These are phyloP conservation scores for Neoarthrinium moseri DNA, from an alignment of 2,329 filamentous ascomycete species.

Conservation along the genomic window DNA sequence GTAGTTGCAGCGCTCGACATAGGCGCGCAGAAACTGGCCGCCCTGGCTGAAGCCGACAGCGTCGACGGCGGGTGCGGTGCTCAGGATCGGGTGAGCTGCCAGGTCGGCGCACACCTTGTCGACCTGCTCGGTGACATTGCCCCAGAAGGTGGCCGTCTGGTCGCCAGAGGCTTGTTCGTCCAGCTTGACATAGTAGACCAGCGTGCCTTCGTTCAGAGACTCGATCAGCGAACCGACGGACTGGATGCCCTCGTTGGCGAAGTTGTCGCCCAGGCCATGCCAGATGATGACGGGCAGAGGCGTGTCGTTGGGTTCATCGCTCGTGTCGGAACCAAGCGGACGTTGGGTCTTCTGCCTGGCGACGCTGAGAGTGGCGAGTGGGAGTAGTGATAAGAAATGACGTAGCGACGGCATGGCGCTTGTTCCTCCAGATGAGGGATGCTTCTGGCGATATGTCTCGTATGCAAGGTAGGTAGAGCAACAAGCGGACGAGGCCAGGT, in stretches of 20 bases:
- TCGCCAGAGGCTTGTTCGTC: slow-evolving; percentile 66
- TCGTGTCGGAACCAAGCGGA: slow-evolving; percentile 15
- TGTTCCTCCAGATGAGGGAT: too few species aligned
- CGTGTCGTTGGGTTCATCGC: slow-evolving; percentile 50
- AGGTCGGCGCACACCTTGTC: slow-evolving; percentile 75
- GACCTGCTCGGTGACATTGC: slow-evolving; percentile 81
- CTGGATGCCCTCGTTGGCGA: slow-evolving; percentile 71
- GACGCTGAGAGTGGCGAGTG: slow-evolving; percentile 15
- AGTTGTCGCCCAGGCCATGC: slow-evolving; percentile 81
- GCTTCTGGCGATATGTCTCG: too few species aligned
- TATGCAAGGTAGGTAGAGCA: too few species aligned
- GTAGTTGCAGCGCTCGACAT: slow-evolving; percentile 81
- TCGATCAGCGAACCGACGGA: slow-evolving; percentile 70
- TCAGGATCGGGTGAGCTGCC: slow-evolving; percentile 72
- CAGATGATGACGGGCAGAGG: slow-evolving; percentile 90
- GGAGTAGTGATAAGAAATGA: slow-evolving; percentile 13
- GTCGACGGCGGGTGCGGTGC: slow-evolving; percentile 79
- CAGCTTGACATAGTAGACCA: slow-evolving; percentile 77
- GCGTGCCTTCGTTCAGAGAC: slow-evolving; percentile 74
- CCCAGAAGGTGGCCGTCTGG: slow-evolving; percentile 83
- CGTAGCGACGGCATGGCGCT: slow-evolving; percentile 16
- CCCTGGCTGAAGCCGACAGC: slow-evolving; percentile 95
- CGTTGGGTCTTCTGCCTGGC: slow-evolving; percentile 15
- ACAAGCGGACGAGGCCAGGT: too few species aligned
- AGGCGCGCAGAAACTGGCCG: slow-evolving; percentile 90